Percentiles rank a stretch among this genome's conserved stretches.
Conservation (phyloP, 116 monocot genomes). For the Cymodocea nodosa region DNA sequence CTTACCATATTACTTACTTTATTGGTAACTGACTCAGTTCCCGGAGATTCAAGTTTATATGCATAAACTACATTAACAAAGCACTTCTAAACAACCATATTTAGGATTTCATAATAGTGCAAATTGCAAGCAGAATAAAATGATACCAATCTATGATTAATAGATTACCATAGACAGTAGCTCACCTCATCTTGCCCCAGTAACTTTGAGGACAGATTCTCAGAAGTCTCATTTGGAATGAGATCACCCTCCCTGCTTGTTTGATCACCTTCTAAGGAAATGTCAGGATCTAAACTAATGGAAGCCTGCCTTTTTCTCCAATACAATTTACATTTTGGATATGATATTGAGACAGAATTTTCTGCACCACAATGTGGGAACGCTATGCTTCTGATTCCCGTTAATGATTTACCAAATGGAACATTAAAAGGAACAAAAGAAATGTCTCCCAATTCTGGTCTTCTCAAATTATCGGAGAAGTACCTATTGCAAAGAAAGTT, state of each 20-base stretch:
- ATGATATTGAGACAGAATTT: slow-evolving; percentile 1
- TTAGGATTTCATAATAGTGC: too few relatives aligned
- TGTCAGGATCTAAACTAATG: background rate
- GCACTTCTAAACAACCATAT: too few relatives aligned
- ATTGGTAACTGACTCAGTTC: too few relatives aligned
- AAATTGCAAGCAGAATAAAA: background rate
- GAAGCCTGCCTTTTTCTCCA: background rate
- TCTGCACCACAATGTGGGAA: background rate
- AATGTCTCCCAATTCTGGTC: background rate
- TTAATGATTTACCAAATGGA: background rate
- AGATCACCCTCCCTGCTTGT: background rate
- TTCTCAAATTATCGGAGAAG: background rate
- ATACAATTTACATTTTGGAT: slow-evolving; percentile 1
- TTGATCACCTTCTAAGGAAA: background rate
- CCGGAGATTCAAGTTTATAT: too few relatives aligned
- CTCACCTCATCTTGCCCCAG: slow-evolving; percentile 6
- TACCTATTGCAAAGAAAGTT: slow-evolving; percentile 1
- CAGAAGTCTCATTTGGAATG: background rate
- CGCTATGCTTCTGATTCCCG: background rate
- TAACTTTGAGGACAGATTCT: background rate
- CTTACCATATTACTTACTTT: too few relatives aligned
- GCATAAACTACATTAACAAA: too few relatives aligned
- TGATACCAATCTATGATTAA: background rate
- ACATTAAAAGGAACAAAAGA: background rate
- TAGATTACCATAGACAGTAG: background rate